Evolutionary conservation across 148 eudicot genomes (phyloP), one percentile per base, ranked within the genome.

Genomic region (Amaranthus cruentus): DNA sequence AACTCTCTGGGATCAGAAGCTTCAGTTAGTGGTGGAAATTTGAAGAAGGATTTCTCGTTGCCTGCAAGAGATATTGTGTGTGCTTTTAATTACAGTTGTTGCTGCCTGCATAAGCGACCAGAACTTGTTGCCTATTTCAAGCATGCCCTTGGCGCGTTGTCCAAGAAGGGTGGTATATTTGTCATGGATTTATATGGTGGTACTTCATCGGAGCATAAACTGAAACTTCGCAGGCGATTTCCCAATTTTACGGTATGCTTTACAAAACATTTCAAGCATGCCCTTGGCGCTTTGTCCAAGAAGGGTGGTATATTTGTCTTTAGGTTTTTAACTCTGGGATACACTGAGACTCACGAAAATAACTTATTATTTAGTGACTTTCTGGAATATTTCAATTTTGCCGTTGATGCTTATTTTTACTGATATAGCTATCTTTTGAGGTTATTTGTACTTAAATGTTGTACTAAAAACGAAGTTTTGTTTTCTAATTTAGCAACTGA

Each of bases 171-270:
- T 55, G 97, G 96, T 18, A 91, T 95, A 71, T 91, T 95, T 86
- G 98, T 85, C 73, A 89, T 95, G 98, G 98, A 95, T 83, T 79
- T 95, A 74, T 95, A 95, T 77, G 98, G 97, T 69, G 98, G 98
- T 70, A 87, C 91, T 63, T 95, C 98, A 48, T 88, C 98, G 5
- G 98, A 95, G 83, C 81, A 84, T 69, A 85, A 84, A 71, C 82
- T 95, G 50, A 88, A 81, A 81, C 84, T 95, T 56, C 90, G 88
- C 88, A 88, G 97, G 81, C 88, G 81, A 82, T 95, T 95, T 76
- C 88, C 97, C 15, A 90, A 87, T 80, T 95, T 95, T 82, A 95
- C 93, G 86, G 98, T 91, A 84, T 43, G 80, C 63, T 76, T 59
- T 50, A 6, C 14, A 9, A 3, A 42, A 12, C 50, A 51, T 43